These are phyloP conservation scores for Spathaspora arborariae DNA, from an alignment of 805 yeast genomes.

Conservation along the genomic window DNA sequence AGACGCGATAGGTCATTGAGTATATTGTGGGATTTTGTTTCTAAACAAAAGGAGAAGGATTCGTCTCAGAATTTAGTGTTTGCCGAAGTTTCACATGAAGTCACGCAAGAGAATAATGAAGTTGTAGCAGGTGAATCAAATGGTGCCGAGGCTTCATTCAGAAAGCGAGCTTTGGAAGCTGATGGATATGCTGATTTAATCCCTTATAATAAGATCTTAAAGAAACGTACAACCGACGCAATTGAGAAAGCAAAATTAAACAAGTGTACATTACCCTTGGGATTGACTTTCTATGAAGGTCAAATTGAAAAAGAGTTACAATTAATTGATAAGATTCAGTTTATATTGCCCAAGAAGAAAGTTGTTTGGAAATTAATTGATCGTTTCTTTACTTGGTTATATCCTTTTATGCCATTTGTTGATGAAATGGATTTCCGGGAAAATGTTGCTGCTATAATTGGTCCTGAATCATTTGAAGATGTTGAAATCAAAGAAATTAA, in stretches of 20 bases:
- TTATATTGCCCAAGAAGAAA: constrained; percentile 34
- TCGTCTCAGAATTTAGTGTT: constrained; percentile 16
- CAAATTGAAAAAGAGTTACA: constrained; percentile 25
- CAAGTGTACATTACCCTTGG: constrained; percentile 21
- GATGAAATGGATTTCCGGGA: constrained; percentile 34
- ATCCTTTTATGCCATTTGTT: constrained; percentile 47
- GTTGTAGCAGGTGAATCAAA: constrained; percentile 13
- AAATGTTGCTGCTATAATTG: constrained; percentile 29
- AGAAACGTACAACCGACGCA: constrained; percentile 12
- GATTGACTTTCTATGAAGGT: constrained; percentile 32
- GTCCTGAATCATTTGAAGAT: constrained; percentile 24
- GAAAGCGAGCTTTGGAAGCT: constrained; percentile 27
- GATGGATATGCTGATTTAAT: constrained; percentile 33
- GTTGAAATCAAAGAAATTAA: constrained; percentile 20
- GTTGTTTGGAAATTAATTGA: constrained; percentile 39
- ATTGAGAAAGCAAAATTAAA: constrained; percentile 11
- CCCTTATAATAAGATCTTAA: constrained; percentile 25
- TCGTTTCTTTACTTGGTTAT: constrained; percentile 39
- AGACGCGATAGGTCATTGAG: constrained; percentile 29
- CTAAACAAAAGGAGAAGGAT: constrained; percentile 18
- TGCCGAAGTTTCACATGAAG: constrained; percentile 14
- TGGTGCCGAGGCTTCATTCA: constrained; percentile 22
- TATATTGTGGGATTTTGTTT: constrained; percentile 31
- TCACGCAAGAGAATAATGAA: constrained; percentile 21
- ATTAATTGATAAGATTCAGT: constrained; percentile 31